These are phyloP conservation scores for Macrolepiota fuliginosa DNA, from an alignment of 768 basidiomycete species.

Conservation along the genomic window DNA sequence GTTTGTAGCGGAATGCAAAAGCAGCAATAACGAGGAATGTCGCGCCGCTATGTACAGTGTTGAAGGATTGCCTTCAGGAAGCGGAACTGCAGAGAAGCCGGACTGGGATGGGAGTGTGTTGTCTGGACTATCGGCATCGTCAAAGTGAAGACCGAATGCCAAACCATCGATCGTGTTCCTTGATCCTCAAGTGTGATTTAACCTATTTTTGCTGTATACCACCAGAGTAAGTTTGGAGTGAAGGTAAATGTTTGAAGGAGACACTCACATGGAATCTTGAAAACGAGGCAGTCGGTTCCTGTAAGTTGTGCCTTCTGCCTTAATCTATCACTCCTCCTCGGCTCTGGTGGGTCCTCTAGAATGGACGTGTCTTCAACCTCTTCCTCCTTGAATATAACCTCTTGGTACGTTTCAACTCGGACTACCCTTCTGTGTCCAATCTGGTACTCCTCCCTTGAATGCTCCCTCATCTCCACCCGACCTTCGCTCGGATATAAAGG, in stretches of 20 bases:
- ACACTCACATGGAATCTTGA: not conserved
- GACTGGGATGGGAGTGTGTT: too few species aligned
- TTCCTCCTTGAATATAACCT: constrained; percentile 5
- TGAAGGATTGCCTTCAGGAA: too few species aligned
- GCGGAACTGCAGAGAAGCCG: too few species aligned
- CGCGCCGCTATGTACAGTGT: too few species aligned
- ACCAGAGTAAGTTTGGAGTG: not conserved
- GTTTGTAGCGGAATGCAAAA: not conserved
- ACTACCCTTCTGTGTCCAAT: constrained; percentile 3
- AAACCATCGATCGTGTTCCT: too few species aligned
- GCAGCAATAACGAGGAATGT: too few species aligned
- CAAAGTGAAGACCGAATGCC: too few species aligned
- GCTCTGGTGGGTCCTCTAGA: not conserved
- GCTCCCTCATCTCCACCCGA: constrained; percentile 9
- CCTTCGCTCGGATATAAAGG: constrained; percentile 9
- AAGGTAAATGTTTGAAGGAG: not conserved
- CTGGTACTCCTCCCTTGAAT: constrained; percentile 9
- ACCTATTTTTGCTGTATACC: not conserved
- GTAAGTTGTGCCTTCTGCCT: not conserved
- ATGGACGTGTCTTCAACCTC: constrained; percentile 1
- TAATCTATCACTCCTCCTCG: constrained; percentile 8
- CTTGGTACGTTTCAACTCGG: constrained; percentile 5
- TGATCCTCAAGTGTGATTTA: not conserved
- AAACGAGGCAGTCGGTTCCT: not conserved
- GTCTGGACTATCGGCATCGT: too few species aligned